Percentiles rank a stretch among this genome's conserved stretches.
phyloP scores from a whole-genome alignment of 2,329 filamentous ascomycete genomes.

The Zasmidium citrigriseum region DNA sequence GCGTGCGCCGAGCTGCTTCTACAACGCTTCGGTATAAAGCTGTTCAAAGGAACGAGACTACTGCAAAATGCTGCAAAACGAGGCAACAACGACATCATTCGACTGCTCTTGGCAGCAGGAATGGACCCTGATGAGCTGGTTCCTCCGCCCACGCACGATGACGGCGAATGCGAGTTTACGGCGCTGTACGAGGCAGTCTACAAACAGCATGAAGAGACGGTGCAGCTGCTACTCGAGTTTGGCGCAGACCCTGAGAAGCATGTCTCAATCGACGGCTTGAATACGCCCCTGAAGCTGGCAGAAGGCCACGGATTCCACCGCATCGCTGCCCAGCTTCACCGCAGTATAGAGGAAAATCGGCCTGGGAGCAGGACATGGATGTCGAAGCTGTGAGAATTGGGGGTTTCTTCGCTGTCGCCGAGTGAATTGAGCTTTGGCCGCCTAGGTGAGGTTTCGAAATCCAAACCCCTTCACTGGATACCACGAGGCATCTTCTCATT shows the following conservation, averaged over 20 bases:
- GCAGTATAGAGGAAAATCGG: slow-evolving; percentile 1
- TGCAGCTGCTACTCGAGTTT: slow-evolving; percentile 11
- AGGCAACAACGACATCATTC: slow-evolving; percentile 13
- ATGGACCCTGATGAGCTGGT: slow-evolving; percentile 17
- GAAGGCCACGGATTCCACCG: slow-evolving; percentile 9
- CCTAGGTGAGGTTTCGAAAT: not conserved
- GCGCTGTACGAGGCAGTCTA: slow-evolving; percentile 21
- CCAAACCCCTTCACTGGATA: not conserved
- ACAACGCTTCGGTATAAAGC: slow-evolving; percentile 5
- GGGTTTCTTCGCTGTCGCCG: no score
- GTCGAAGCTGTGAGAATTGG: slow-evolving; percentile 2
- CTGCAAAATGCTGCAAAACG: slow-evolving; percentile 19
- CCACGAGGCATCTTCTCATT: not conserved
- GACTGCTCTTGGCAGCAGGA: slow-evolving; percentile 13
- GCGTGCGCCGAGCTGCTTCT: slow-evolving; percentile 16
- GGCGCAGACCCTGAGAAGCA: slow-evolving; percentile 17
- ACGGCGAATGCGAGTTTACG: slow-evolving; percentile 14
- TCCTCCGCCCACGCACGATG: slow-evolving; percentile 6
- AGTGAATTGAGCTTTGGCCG: not conserved
- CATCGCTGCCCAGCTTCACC: slow-evolving; percentile 9
- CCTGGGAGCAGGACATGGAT: not conserved
- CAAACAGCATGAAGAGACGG: slow-evolving; percentile 16
- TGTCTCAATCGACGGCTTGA: slow-evolving; percentile 8
- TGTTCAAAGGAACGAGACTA: slow-evolving; percentile 16
- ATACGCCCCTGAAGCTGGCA: slow-evolving; percentile 16